Evolutionary conservation across 2,329 filamentous ascomycete species (phyloP).

Genomic region (Neurospora sp.): DNA sequence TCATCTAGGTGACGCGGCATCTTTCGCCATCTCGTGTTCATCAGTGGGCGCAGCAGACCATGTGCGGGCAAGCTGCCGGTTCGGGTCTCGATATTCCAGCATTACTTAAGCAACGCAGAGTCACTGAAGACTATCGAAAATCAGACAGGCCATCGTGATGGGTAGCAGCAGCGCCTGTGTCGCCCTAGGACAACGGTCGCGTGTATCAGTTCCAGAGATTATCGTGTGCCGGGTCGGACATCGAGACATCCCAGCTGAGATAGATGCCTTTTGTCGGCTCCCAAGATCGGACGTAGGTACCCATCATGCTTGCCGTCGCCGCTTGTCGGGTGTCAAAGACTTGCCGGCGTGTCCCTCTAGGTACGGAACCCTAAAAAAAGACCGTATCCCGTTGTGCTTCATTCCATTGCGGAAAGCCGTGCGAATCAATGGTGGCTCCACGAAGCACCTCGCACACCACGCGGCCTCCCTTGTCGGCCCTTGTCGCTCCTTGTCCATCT

Average conservation of each 20-base stretch:
- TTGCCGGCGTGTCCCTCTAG: not conserved
- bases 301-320: not conserved
- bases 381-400: not conserved
- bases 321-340: not conserved
- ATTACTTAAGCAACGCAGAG: not conserved
- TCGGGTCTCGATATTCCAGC: not conserved
- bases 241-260: not conserved
- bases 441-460: constrained; percentile 8
- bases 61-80: not conserved
- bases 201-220: not conserved
- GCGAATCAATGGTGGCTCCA: constrained; percentile 4
- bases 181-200: not conserved
- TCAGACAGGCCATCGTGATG: not conserved
- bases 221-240: not conserved
- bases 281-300: not conserved
- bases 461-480: constrained; percentile 5
- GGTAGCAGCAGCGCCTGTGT: not conserved
- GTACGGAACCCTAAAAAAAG: not conserved
- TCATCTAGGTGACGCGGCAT: not conserved
- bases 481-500: not conserved
- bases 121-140: not conserved
- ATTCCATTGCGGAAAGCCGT: not conserved
- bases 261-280: not conserved
- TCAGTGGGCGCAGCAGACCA: not conserved
- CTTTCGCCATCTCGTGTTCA: not conserved